Percentiles rank a stretch among this genome's conserved stretches.
These are phyloP conservation scores for Boeremia lycopersici DNA, from an alignment of 2,329 filamentous ascomycete genomes.

Conservation along the genomic window DNA sequence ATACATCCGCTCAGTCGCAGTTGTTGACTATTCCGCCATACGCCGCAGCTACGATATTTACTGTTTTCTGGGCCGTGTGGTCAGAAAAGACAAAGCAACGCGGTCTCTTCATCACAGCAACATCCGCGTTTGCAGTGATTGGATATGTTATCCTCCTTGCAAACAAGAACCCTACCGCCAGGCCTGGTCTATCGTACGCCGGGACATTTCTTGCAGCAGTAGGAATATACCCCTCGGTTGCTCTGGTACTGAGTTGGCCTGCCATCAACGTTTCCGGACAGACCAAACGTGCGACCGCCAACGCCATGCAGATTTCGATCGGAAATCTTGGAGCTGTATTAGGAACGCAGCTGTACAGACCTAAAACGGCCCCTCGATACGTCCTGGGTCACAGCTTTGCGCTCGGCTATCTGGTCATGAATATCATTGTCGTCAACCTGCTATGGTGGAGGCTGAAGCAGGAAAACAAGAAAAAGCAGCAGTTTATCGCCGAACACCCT, in stretches of 20 bases:
- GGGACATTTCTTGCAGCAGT: conserved; percentile 48
- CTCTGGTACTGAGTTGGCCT: conserved; percentile 55
- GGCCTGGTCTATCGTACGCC: conserved; percentile 46
- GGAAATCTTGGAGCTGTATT: conserved; percentile 55
- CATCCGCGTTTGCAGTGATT: conserved; percentile 40
- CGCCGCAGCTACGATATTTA: conserved; percentile 46
- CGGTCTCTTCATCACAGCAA: conserved; percentile 44
- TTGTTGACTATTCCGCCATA: conserved; percentile 56
- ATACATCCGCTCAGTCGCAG: conserved; percentile 50
- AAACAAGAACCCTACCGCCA: conserved; percentile 37
- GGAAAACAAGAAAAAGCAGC: conserved; percentile 41
- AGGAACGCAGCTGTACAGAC: conserved; percentile 47
- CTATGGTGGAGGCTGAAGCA: conserved; percentile 40
- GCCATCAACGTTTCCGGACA: conserved; percentile 60
- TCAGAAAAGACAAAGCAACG: conserved; percentile 42
- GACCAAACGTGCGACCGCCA: conserved; percentile 59
- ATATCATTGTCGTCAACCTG: conserved; percentile 38
- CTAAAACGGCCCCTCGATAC: conserved; percentile 43
- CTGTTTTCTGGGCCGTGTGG: conserved; percentile 42
- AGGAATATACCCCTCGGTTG: conserved; percentile 49
- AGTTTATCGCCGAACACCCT: conserved; percentile 30
- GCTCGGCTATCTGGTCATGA: conserved; percentile 41
- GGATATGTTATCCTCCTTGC: conserved; percentile 49
- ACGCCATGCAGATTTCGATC: conserved; percentile 57
- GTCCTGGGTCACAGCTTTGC: conserved; percentile 45